These are phyloP conservation scores for Seiridium cupressi DNA, from an alignment of 2,329 filamentous ascomycete species.

Conservation along the genomic window DNA sequence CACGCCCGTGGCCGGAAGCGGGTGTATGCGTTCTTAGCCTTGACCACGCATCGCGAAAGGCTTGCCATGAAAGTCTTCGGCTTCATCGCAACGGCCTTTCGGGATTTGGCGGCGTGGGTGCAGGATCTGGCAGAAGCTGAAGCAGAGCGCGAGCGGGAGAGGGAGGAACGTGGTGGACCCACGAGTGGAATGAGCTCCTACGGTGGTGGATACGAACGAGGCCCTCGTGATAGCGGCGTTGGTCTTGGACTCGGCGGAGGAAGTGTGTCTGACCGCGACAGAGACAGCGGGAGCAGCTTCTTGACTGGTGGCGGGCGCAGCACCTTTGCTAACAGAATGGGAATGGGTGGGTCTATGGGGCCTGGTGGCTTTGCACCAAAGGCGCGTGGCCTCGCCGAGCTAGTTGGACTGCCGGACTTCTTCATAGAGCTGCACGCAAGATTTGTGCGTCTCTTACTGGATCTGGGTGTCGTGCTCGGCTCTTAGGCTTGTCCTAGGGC, in stretches of 20 bases:
- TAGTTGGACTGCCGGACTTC: slow-evolving; percentile 66
- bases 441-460: slow-evolving; percentile 62
- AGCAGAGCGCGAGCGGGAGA: slow-evolving; percentile 50
- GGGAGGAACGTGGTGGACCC: slow-evolving; percentile 30
- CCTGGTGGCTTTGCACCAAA: slow-evolving; percentile 55
- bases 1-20: slow-evolving; percentile 67
- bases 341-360: slow-evolving; percentile 53
- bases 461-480: slow-evolving; percentile 54
- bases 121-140: slow-evolving; percentile 63
- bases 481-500: slow-evolving; percentile 30
- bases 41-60: slow-evolving; percentile 64
- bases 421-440: slow-evolving; percentile 65
- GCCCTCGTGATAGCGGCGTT: slow-evolving; percentile 26
- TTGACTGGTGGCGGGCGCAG: slow-evolving; percentile 45
- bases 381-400: slow-evolving; percentile 61
- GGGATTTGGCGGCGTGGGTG: slow-evolving; percentile 65
- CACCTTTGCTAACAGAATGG: slow-evolving; percentile 35
- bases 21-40: slow-evolving; percentile 66
- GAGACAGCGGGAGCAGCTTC: slow-evolving; percentile 49
- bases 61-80: slow-evolving; percentile 65
- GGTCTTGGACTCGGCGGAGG: slow-evolving; percentile 23
- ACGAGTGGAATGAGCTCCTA: slow-evolving; percentile 41
- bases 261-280: slow-evolving; percentile 22
- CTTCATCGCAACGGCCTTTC: slow-evolving; percentile 60
- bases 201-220: slow-evolving; percentile 36